Evolutionary conservation across 805 yeast species (phyloP).

Genomic region (Teunomyces atbi): DNA sequence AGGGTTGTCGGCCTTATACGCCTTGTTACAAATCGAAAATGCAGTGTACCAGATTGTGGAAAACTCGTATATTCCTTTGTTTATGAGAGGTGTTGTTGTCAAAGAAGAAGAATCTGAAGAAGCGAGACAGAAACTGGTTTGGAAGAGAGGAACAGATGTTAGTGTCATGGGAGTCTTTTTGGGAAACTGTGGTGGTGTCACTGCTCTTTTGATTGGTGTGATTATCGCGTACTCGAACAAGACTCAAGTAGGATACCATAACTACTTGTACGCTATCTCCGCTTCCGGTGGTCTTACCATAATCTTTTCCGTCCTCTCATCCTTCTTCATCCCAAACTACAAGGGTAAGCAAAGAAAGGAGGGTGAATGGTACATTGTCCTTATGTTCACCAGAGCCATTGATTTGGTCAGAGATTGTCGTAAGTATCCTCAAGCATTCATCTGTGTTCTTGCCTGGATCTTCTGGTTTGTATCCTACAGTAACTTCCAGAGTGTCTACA

Average conservation of each 20-base stretch:
- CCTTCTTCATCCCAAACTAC: constrained; percentile 29
- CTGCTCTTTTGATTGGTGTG: constrained; percentile 36
- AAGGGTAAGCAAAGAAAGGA: constrained; percentile 24
- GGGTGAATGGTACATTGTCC: constrained; percentile 19
- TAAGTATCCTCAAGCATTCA: constrained; percentile 32
- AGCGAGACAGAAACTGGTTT: constrained; percentile 18
- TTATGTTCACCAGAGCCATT: constrained; percentile 26
- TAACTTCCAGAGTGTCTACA: constrained; percentile 35
- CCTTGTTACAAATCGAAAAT: constrained; percentile 25
- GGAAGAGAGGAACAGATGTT: constrained; percentile 32
- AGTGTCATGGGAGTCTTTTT: constrained; percentile 37
- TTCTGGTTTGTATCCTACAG: constrained; percentile 38
- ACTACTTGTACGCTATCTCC: constrained; percentile 36
- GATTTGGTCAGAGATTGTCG: constrained; percentile 20
- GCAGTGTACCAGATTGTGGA: constrained; percentile 36
- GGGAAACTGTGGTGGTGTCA: constrained; percentile 38
- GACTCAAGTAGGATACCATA: constrained; percentile 25
- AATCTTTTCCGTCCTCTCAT: constrained; percentile 20
- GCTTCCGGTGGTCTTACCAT: constrained; percentile 37
- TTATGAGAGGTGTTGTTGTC: constrained; percentile 32
- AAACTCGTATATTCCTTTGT: constrained; percentile 39
- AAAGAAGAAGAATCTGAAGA: constrained; percentile 18
- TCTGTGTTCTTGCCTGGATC: constrained; percentile 38
- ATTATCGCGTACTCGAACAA: constrained; percentile 30
- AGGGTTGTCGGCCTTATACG: constrained; percentile 29